Evolutionary conservation across 306 rosid genomes (phyloP).

Genomic region (Sindora glabra): DNA sequence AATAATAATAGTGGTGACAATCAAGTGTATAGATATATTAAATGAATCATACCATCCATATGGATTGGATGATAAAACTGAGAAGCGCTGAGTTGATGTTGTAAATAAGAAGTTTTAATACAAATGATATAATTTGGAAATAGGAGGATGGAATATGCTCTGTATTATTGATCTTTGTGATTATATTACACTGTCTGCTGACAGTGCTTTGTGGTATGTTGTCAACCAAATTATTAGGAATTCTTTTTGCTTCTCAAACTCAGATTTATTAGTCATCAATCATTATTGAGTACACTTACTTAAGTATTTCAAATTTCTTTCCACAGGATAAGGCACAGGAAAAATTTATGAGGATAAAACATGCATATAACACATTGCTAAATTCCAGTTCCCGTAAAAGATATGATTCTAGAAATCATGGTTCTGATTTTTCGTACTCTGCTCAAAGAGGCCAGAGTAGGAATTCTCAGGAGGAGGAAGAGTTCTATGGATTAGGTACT

Average conservation of each 20-base stretch:
- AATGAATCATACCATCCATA: no score
- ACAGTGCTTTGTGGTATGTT: not conserved
- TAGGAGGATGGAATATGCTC: no score
- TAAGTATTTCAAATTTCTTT: constrained; percentile 1
- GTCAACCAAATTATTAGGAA: not conserved
- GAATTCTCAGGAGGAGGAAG: constrained; percentile 55
- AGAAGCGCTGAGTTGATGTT: no score
- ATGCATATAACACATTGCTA: constrained; percentile 79
- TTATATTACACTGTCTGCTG: not conserved
- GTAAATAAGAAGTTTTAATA: no score
- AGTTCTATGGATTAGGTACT: constrained; percentile 86
- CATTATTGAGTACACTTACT: constrained; percentile 8
- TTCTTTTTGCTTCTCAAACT: no score
- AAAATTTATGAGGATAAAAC: constrained; percentile 86
- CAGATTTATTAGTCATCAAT: not conserved
- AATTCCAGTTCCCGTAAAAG: constrained; percentile 68
- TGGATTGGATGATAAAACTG: no score
- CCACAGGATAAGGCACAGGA: constrained; percentile 81
- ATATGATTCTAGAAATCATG: constrained; percentile 47
- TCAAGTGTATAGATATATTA: no score
- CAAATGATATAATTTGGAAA: no score
- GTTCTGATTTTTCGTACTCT: constrained; percentile 45
- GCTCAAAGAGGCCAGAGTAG: constrained; percentile 45
- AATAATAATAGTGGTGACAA: no score
- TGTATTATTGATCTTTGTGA: not conserved